phyloP scores from a whole-genome alignment of 345 rosid species.

The Toxicodendron radicans region DNA sequence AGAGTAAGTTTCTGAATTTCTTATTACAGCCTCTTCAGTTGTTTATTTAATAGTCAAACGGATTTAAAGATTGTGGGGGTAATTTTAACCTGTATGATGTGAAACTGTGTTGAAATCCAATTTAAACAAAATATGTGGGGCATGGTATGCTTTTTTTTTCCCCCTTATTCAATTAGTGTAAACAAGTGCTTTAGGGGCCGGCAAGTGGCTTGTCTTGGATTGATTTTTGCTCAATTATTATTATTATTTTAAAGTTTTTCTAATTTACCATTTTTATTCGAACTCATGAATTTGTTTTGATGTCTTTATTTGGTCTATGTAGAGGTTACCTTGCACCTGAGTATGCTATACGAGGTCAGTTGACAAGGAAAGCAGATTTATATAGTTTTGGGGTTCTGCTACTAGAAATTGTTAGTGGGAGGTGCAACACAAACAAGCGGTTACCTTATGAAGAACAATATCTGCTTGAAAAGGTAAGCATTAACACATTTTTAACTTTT shows the following conservation, averaged over 20 bases:
- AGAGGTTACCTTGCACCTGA: conserved; percentile 85
- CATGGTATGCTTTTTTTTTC: not conserved
- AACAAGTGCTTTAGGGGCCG: not conserved
- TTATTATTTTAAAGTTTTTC: not conserved
- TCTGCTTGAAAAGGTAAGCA: conserved; percentile 67
- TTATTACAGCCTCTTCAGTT: not conserved
- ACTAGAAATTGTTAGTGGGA: conserved; percentile 67
- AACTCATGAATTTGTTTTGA: not conserved
- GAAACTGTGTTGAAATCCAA: not conserved
- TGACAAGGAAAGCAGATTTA: conserved; percentile 68
- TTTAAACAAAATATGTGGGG: not conserved
- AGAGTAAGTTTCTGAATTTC: conserved; percentile 39
- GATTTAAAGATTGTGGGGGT: not conserved
- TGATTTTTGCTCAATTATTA: not conserved
- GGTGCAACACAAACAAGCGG: conserved; percentile 51
- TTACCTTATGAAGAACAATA: conserved; percentile 44
- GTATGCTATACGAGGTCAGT: conserved; percentile 66
- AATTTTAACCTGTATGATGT: not conserved
- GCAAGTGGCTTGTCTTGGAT: not conserved
- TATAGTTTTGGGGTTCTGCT: conserved; percentile 74
- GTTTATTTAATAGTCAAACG: not conserved
- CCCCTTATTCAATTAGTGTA: not conserved
- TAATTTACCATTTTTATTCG: not conserved
- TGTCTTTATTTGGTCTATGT: conserved; percentile 14
- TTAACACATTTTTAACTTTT: not conserved